phyloP scores from a whole-genome alignment of 1,139 yeast species.

The Ashbya aceris region DNA sequence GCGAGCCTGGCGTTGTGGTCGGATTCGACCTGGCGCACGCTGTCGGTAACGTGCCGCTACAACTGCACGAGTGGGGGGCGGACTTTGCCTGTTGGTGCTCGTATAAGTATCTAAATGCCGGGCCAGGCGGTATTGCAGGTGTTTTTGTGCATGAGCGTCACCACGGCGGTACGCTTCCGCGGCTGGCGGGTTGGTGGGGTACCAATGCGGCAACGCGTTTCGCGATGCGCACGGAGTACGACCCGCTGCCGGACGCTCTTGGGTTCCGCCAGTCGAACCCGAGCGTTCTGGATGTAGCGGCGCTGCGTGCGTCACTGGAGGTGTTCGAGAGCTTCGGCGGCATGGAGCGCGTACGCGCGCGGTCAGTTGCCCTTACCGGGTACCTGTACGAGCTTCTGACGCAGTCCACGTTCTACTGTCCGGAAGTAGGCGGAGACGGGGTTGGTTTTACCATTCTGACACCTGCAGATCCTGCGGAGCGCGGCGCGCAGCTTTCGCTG shows the following conservation, averaged over 20 bases:
- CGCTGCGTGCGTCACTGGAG: constrained; percentile 58
- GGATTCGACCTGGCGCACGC: constrained; percentile 98
- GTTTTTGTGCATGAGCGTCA: constrained; percentile 56
- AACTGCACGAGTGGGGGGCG: constrained; percentile 77
- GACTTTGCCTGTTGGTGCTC: constrained; percentile 96
- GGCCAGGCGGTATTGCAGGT: constrained; percentile 90
- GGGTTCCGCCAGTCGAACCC: constrained; percentile 94
- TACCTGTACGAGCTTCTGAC: constrained; percentile 43
- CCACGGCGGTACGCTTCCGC: constrained; percentile 42
- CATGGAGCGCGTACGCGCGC: constrained; percentile 43
- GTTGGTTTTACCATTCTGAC: constrained; percentile 58
- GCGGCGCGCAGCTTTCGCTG: constrained; percentile 80
- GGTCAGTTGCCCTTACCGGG: constrained; percentile 50
- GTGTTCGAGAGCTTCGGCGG: constrained; percentile 59
- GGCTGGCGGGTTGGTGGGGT: constrained; percentile 98
- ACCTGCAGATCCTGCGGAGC: constrained; percentile 40
- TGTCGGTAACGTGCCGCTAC: constrained; percentile 71
- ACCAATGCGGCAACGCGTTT: constrained; percentile 62
- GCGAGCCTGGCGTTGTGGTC: constrained; percentile 42
- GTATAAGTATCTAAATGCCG: constrained; percentile 81
- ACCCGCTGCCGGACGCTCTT: constrained; percentile 73
- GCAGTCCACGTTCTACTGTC: constrained; percentile 37
- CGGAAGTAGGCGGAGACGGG: constrained; percentile 14
- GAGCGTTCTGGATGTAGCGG: constrained; percentile 71
- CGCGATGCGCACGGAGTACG: constrained; percentile 69